Conservation (phyloP, 108 stramenopile genomes). For the Asterionellopsis glacialis region DNA sequence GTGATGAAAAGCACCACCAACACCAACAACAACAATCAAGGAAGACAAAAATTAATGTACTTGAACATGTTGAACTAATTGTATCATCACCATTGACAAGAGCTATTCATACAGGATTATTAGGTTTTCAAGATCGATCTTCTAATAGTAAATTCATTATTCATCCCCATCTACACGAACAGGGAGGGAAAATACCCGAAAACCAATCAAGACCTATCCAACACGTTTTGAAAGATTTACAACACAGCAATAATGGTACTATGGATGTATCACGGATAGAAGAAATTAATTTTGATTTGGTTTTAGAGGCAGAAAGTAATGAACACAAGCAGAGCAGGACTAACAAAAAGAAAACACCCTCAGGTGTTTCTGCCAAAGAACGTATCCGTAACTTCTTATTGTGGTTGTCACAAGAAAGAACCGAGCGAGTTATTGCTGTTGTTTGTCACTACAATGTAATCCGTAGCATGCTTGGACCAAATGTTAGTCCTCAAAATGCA, state of each 20-base stretch:
- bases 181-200: constrained; percentile 29
- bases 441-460: constrained; percentile 48
- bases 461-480: constrained; percentile 8
- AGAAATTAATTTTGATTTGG: constrained; percentile 10
- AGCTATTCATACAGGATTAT: constrained; percentile 35
- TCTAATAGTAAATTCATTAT: not conserved
- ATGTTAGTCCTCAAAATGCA: constrained; percentile 31
- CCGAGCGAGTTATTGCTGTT: constrained; percentile 19
- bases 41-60: not conserved
- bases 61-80: constrained; percentile 19
- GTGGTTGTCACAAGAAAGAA: constrained; percentile 3
- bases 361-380: constrained; percentile 8
- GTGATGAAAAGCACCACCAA: too few relatives aligned
- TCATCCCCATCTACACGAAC: constrained; percentile 30
- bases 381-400: constrained; percentile 16
- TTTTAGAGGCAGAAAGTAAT: too few relatives aligned
- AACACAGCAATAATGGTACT: too few relatives aligned
- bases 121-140: constrained; percentile 25
- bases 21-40: too few relatives aligned
- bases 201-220: constrained; percentile 22
- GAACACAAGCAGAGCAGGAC: too few relatives aligned
- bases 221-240: constrained; percentile 18
- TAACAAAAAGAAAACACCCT: constrained; percentile 6
- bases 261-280: not conserved
- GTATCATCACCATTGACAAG: constrained; percentile 39